These are phyloP conservation scores for Candida sanyaensis DNA, from an alignment of 1,139 yeast species.

Conservation along the genomic window DNA sequence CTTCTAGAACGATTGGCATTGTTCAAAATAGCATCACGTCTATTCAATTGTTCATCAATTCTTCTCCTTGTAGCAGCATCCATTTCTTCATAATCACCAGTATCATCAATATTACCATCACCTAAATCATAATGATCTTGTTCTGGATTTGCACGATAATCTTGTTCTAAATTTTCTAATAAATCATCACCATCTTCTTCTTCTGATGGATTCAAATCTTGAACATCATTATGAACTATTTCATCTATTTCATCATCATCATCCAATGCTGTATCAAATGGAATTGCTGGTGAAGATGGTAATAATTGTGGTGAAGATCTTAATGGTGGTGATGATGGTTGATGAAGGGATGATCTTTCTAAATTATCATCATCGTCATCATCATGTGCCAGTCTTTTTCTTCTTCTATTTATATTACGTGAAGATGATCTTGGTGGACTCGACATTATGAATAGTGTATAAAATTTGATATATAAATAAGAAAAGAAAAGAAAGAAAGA, in stretches of 20 bases:
- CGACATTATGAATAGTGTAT: slow-evolving; percentile 12
- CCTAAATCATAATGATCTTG: slow-evolving; percentile 77
- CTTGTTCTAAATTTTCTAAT: slow-evolving; percentile 81
- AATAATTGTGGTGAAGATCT: slow-evolving; percentile 45
- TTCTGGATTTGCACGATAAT: slow-evolving; percentile 63
- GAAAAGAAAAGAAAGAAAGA: too few species aligned
- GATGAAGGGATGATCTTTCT: slow-evolving; percentile 14
- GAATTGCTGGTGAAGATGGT: slow-evolving; percentile 54
- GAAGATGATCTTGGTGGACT: slow-evolving; percentile 16
- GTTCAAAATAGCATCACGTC: slow-evolving; percentile 67
- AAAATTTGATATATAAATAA: background rate
- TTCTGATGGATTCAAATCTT: slow-evolving; percentile 69
- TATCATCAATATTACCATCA: slow-evolving; percentile 77
- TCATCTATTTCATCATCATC: slow-evolving; percentile 53
- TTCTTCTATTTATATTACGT: slow-evolving; percentile 16
- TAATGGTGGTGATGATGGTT: slow-evolving; percentile 40
- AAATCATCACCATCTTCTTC: slow-evolving; percentile 79
- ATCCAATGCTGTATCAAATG: slow-evolving; percentile 60
- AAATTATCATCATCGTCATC: slow-evolving; percentile 21
- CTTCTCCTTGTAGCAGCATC: slow-evolving; percentile 74
- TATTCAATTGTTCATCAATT: slow-evolving; percentile 76
- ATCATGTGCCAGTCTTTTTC: slow-evolving; percentile 46
- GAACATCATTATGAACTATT: slow-evolving; percentile 60
- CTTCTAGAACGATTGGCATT: slow-evolving; percentile 40
- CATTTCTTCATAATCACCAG: slow-evolving; percentile 70